Evolutionary conservation across 2,329 filamentous ascomycete species (phyloP).

Genomic region (Fusarium sp.): DNA sequence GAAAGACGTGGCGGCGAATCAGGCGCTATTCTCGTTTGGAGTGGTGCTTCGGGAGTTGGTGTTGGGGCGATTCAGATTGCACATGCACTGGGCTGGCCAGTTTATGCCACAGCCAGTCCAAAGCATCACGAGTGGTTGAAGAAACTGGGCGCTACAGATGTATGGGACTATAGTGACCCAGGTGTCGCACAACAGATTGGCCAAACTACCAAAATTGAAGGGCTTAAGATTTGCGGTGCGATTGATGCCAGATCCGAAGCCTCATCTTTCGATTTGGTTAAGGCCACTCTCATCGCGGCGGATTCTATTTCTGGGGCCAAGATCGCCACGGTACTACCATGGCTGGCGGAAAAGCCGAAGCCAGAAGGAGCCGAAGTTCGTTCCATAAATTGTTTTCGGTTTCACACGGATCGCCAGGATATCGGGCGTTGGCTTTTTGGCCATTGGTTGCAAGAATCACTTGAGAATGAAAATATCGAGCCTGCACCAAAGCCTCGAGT

Average conservation of each 20-base stretch:
- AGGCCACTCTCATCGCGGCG: fast-evolving
- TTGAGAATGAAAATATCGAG: neutral
- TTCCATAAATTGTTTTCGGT: neutral
- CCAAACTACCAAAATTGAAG: fast-evolving
- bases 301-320: fast-evolving
- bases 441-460: neutral
- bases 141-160: neutral
- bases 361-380: neutral
- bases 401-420: fast-evolving
- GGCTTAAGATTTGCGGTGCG: fast-evolving
- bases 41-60: conserved; percentile 51
- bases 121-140: conserved; percentile 30
- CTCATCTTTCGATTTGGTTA: neutral
- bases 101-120: conserved; percentile 29
- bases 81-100: conserved; percentile 22
- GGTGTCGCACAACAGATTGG: neutral
- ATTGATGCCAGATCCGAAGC: neutral
- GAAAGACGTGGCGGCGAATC: conserved; percentile 42
- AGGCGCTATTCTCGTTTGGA: conserved; percentile 51
- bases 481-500: neutral
- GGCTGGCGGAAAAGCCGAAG: fast-evolving
- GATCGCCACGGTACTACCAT: neutral
- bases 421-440: neutral
- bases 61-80: conserved; percentile 35
- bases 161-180: neutral